A percentile compares a stretch with the other conserved stretches of the same genome.
Conservation (phyloP, 768 basidiomycete genomes). For the Rossbeevera mucosa region DNA sequence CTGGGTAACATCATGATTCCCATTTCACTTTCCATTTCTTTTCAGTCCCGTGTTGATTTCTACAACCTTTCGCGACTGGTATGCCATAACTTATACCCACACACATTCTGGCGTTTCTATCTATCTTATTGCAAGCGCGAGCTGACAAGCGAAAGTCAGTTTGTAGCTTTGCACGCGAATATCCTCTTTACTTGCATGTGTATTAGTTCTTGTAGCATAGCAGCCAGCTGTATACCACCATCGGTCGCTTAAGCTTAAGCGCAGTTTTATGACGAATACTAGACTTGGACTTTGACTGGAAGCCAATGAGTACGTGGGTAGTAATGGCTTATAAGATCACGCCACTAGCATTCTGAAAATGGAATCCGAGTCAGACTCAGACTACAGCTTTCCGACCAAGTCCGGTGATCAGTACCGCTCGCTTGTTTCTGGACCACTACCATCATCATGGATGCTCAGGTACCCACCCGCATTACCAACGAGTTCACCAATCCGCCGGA, state of each 20-base stretch:
- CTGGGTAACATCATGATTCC: background rate
- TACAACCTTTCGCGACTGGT: slow-evolving; percentile 10
- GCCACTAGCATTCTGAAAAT: background rate
- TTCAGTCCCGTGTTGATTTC: slow-evolving; percentile 1
- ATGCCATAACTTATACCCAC: slow-evolving; percentile 17
- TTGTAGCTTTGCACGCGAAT: slow-evolving; percentile 3
- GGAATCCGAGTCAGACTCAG: background rate
- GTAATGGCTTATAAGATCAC: slow-evolving; percentile 13
- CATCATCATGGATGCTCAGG: slow-evolving; percentile 26
- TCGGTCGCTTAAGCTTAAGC: slow-evolving; percentile 1
- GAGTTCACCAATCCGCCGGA: slow-evolving; percentile 59
- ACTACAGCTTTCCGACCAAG: slow-evolving; percentile 2
- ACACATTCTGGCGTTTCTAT: background rate
- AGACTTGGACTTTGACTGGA: background rate
- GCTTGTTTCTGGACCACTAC: slow-evolving; percentile 10
- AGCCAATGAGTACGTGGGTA: slow-evolving; percentile 19
- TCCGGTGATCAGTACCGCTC: slow-evolving; percentile 3
- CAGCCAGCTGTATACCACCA: slow-evolving; percentile 17
- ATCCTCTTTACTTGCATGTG: slow-evolving; percentile 8
- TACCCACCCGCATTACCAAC: slow-evolving; percentile 17
- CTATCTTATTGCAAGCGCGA: slow-evolving; percentile 1
- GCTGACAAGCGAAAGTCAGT: slow-evolving; percentile 7
- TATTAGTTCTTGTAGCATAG: slow-evolving; percentile 24
- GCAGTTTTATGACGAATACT: background rate
- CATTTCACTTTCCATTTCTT: background rate